Conservation (phyloP, 495 filamentous ascomycete species). For the Aspergillus cavernicola region DNA sequence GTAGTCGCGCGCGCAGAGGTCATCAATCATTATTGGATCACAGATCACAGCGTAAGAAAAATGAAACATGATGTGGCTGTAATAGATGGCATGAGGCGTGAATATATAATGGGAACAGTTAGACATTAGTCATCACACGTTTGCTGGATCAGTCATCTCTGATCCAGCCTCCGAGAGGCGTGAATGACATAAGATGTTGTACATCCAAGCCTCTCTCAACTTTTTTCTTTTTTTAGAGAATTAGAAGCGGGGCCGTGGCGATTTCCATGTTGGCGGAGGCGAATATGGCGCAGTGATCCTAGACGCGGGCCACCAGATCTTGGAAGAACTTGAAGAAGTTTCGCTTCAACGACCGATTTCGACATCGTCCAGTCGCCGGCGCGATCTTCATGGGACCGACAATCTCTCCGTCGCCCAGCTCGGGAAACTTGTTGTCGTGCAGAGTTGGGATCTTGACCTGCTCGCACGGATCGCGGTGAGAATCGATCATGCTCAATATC, state of each 20-base stretch:
- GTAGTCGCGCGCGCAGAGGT: slow-evolving; percentile 36
- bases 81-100: slow-evolving; percentile 5
- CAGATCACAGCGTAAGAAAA: slow-evolving; percentile 15
- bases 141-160: slow-evolving; percentile 18
- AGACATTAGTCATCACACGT: slow-evolving; percentile 38
- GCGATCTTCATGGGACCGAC: slow-evolving; percentile 79
- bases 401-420: slow-evolving; percentile 83
- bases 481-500: slow-evolving; percentile 40
- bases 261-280: slow-evolving; percentile 1
- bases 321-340: slow-evolving; percentile 48
- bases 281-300: not conserved
- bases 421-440: slow-evolving; percentile 76
- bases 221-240: slow-evolving; percentile 11
- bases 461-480: slow-evolving; percentile 38
- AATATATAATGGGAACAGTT: slow-evolving; percentile 14
- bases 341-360: slow-evolving; percentile 34
- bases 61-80: slow-evolving; percentile 23
- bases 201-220: slow-evolving; percentile 21
- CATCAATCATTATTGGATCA: slow-evolving; percentile 30
- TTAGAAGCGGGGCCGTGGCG: slow-evolving; percentile 6
- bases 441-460: slow-evolving; percentile 59
- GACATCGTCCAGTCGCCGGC: slow-evolving; percentile 33
- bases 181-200: slow-evolving; percentile 23
- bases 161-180: slow-evolving; percentile 12
- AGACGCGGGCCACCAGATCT: slow-evolving; percentile 38